Evolutionary conservation across 2,329 filamentous ascomycete species (phyloP), one percentile per base, ranked within the genome.

Genomic region (Sclerotiophoma versabilis): DNA sequence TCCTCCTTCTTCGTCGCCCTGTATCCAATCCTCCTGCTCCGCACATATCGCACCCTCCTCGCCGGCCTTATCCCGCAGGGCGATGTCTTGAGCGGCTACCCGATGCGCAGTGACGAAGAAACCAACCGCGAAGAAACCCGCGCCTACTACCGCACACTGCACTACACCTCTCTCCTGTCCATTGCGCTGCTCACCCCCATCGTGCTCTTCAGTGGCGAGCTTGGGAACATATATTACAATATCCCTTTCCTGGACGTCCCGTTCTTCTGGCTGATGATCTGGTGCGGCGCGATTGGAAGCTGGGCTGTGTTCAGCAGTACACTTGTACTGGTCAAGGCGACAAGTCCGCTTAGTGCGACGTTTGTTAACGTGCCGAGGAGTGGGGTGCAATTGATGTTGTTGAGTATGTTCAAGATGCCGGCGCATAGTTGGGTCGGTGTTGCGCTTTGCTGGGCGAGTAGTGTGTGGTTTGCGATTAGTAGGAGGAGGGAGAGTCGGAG

Each of bases 191-290:
- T 83, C 33, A 74, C 78, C 1, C 81, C 81, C 1, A 75, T 83
- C 36, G 75, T 82, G 17, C 63, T 83, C 22, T 57, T 84, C 15
- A 80, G 78, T 2, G 81, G 81, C 26, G 81, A 83, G 46, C 60
- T 82, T 2, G 64, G 69, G 5, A 75, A 80, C 49, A 82, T 84
- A 27, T 73, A 74, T 46, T 76, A 79, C 15, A 83, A 83, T 55
- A 82, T 82, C 49, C 82, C 83, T 48, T 80, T 83, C 67, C 75
- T 84, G 10, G 81, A 84, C 52, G 79, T 83, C 1, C 80, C 80
- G 2, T 84, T 80, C 66, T 83, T 83, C 70, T 84, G 81, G 81
- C 70, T 83, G 34, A 79, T 83, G 75, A 77, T 80, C 32, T 61
- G 78, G 4, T 80, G 80, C 49, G 80, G 79, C 2, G 79, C 79